These are phyloP conservation scores for Pseudoscleropodium purum DNA, from an alignment of 225 moss, liverwort and hornwort genomes.

Conservation along the genomic window DNA sequence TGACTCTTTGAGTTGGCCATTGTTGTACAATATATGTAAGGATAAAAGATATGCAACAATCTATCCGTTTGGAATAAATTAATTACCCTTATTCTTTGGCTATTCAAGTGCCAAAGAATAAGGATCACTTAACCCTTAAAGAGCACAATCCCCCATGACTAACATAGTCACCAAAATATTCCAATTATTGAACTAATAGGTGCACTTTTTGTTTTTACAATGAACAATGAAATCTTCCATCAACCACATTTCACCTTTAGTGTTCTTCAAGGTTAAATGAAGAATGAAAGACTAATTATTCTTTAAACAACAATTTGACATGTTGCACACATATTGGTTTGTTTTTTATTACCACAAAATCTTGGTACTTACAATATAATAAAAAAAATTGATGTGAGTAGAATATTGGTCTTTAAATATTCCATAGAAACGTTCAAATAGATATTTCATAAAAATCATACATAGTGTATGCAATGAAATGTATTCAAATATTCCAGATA, in stretches of 20 bases:
- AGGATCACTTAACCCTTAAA: neutral
- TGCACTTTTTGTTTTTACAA: too few species aligned
- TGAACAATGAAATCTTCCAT: too few species aligned
- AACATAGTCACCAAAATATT: too few species aligned
- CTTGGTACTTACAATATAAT: neutral
- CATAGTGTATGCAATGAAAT: neutral
- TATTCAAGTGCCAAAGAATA: too few species aligned
- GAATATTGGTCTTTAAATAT: neutral
- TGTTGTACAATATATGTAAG: neutral
- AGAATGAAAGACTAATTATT: too few species aligned
- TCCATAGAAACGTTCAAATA: neutral
- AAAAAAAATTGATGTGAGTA: neutral
- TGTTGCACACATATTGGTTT: too few species aligned
- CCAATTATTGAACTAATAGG: too few species aligned
- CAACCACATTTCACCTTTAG: accelerated
- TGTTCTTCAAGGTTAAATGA: too few species aligned
- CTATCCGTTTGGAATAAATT: too few species aligned
- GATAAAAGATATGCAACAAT: too few species aligned
- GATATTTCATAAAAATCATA: neutral
- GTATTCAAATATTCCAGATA: neutral
- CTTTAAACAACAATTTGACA: neutral
- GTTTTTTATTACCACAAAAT: neutral
- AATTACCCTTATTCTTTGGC: too few species aligned
- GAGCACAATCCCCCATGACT: too few species aligned
- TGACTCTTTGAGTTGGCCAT: neutral